Evolutionary conservation across 2,329 filamentous ascomycete genomes (phyloP).

Genomic region (Colletotrichum sp.): DNA sequence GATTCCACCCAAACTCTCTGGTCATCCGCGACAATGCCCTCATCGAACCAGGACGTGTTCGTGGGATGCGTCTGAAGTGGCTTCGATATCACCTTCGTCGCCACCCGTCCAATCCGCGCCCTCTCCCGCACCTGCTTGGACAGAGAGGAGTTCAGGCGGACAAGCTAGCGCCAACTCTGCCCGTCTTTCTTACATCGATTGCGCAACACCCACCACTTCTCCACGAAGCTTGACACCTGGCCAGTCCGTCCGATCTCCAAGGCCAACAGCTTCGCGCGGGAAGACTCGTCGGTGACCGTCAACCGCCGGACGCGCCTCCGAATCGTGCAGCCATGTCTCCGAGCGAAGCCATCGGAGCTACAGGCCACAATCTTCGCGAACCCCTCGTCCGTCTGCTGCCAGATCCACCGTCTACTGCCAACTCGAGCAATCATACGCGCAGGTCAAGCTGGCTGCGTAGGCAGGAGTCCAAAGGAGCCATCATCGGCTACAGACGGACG

Average conservation of each 20-base stretch:
- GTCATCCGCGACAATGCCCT: neutral
- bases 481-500: neutral
- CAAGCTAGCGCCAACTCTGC: neutral
- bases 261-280: neutral
- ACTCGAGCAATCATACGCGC: neutral
- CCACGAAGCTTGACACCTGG: slow-evolving; percentile 1
- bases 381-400: neutral
- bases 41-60: neutral
- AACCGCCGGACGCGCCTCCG: neutral
- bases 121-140: neutral
- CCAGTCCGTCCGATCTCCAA: neutral
- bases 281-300: neutral
- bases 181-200: neutral
- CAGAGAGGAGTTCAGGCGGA: slow-evolving; percentile 2
- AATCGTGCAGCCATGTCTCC: neutral
- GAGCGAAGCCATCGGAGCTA: neutral
- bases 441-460: neutral
- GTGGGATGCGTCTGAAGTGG: neutral
- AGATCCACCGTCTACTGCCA: neutral
- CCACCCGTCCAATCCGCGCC: slow-evolving; percentile 1
- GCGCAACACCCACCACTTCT: neutral
- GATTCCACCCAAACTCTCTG: neutral
- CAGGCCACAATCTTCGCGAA: neutral
- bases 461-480: neutral
- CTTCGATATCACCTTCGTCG: neutral